Base-by-base conservation (phyloP, 2,329 filamentous ascomycete species). In the Ramichloridium luteum region DNA sequence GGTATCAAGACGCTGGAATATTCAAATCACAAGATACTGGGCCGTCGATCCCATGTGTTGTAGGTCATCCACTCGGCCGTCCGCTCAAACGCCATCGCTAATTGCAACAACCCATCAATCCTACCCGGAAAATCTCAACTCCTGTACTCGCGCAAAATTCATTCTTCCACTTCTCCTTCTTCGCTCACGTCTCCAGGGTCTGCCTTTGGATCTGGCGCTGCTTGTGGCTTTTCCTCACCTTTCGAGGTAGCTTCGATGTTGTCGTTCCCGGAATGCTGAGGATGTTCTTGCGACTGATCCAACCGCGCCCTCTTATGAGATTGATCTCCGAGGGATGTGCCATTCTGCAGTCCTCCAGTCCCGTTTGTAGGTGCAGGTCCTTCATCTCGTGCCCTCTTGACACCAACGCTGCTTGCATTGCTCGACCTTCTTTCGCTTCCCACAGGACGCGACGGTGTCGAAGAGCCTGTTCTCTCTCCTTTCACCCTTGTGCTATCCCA, bases 111-210 rank as follows among this genome's bases (percentile, higher is more conserved):
- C n/a, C n/a, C n/a, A n/a, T n/a, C n/a, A n/a, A n/a, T n/a, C n/a
- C n/a, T n/a, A n/a, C n/a, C n/a, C n/a, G n/a, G n/a, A n/a, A n/a
- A n/a, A n/a, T n/a, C n/a, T n/a, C n/a, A n/a, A n/a, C n/a, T n/a
- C n/a, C n/a, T n/a, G n/a, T n/a, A n/a, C n/a, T n/a, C n/a, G n/a
- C n/a, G n/a, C n/a, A n/a, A n/a, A n/a, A 23, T n/a, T 23, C n/a
- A 64, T 34, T 61, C 61, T 46, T 63, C 60, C 34, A 65, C 44
- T 39, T 65, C 61, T 18, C 62, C 62, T 44, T 65, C 62, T 43
- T 65, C 62, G 32, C 60, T 64, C 6, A 46, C 55, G 25, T 54
- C 49, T 17, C 41, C 50, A 6, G 47, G 46, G 6, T 49, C 46
- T 10, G 27, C 36, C 31, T 20, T 36, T 12, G 16, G 35, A 13